Conservation (phyloP, 495 filamentous ascomycete species). For the Chlorociboria aeruginascens region DNA sequence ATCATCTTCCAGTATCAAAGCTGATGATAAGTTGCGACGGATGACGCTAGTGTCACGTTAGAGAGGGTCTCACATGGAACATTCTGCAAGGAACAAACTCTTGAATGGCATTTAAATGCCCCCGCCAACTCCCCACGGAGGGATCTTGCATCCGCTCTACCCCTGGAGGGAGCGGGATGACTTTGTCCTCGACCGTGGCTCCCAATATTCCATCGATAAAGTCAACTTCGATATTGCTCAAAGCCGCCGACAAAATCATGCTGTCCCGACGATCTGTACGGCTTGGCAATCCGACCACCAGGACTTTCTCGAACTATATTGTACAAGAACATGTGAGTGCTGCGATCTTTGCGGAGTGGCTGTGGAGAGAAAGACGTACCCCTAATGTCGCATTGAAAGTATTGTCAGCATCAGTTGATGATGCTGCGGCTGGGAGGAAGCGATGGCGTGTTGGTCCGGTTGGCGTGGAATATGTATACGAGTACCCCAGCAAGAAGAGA, state of each 20-base stretch:
- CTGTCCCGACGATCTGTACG: conserved; percentile 53
- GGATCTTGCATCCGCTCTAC: conserved; percentile 3
- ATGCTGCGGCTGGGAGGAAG: too few species aligned
- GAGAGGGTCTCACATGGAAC: not conserved
- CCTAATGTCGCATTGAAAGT: conserved; percentile 22
- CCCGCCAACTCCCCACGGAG: conserved; percentile 28
- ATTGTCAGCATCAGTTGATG: not conserved
- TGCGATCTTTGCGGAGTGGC: not conserved
- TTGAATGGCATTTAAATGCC: conserved; percentile 33
- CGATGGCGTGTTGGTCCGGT: too few species aligned
- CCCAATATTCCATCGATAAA: conserved; percentile 42
- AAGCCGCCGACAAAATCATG: conserved; percentile 38
- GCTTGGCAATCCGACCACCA: conserved; percentile 47
- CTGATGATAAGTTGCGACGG: conserved; percentile 25
- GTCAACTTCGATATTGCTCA: conserved; percentile 39
- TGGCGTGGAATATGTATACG: too few species aligned
- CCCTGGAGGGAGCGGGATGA: conserved; percentile 16
- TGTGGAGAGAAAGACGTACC: conserved; percentile 9
- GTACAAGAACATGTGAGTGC: not conserved
- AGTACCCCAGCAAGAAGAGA: too few species aligned
- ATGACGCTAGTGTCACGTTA: conserved; percentile 20
- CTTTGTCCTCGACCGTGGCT: conserved; percentile 25
- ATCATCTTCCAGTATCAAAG: conserved; percentile 38
- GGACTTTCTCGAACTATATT: conserved; percentile 44
- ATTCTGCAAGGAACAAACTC: conserved; percentile 9